phyloP scores from a whole-genome alignment of 768 basidiomycete genomes.

The Gloeophyllum trabeum region DNA sequence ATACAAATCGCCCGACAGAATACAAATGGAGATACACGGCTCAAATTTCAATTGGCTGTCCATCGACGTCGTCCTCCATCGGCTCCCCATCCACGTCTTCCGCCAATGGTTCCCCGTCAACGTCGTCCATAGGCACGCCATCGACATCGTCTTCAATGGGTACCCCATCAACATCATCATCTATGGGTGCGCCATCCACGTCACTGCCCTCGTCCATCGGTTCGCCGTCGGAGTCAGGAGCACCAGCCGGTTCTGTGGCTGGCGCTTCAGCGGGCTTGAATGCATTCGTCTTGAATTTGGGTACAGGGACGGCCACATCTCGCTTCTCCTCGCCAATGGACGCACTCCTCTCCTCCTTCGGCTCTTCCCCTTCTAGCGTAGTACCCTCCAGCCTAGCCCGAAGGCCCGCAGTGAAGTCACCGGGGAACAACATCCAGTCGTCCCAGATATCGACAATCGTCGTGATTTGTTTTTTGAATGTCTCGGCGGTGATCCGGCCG shows the following conservation, averaged over 20 bases:
- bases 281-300: conserved; percentile 67
- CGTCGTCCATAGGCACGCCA: conserved; percentile 31
- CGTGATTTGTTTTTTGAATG: conserved; percentile 89
- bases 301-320: conserved; percentile 23
- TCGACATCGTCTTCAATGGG: conserved; percentile 29
- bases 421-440: conserved; percentile 94
- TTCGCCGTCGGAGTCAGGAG: conserved; percentile 25
- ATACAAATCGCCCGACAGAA: too few relatives aligned
- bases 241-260: conserved; percentile 17
- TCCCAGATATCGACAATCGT: conserved; percentile 94
- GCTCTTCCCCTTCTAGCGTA: conserved; percentile 16
- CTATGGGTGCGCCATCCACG: conserved; percentile 40
- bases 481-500: conserved; percentile 91
- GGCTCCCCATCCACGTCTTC: conserved; percentile 23
- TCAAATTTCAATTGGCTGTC: conserved; percentile 3
- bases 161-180: conserved; percentile 32
- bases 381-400: conserved; percentile 65
- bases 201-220: conserved; percentile 33
- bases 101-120: conserved; percentile 33
- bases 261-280: conserved; percentile 63
- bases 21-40: too few relatives aligned
- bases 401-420: conserved; percentile 71
- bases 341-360: conserved; percentile 13
- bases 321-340: conserved; percentile 12
- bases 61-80: conserved; percentile 12